These are phyloP conservation scores for Galerina sulciceps DNA, from an alignment of 768 basidiomycete genomes.

Conservation along the genomic window DNA sequence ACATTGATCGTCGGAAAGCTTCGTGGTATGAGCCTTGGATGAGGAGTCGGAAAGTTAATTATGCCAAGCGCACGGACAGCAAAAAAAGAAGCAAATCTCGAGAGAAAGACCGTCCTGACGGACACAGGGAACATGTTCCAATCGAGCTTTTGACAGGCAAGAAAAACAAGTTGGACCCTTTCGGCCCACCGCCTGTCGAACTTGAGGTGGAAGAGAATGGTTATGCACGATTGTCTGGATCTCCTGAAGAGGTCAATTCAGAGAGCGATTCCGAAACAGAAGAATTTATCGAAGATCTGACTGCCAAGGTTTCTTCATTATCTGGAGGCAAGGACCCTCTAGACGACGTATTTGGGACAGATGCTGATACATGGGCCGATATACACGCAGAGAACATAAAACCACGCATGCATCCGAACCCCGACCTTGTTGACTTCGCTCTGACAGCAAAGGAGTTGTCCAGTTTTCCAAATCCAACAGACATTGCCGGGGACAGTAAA, in stretches of 20 bases:
- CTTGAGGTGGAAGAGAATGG: slow-evolving; percentile 28
- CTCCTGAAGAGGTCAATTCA: slow-evolving; percentile 35
- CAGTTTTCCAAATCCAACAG: slow-evolving; percentile 25
- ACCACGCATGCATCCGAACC: slow-evolving; percentile 35
- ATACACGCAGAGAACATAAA: slow-evolving; percentile 42
- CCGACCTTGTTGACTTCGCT: slow-evolving; percentile 56
- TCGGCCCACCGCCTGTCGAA: slow-evolving; percentile 19
- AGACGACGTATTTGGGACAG: slow-evolving; percentile 67
- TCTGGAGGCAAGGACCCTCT: slow-evolving; percentile 51
- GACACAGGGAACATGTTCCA: slow-evolving; percentile 35
- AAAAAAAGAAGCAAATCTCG: slow-evolving; percentile 26
- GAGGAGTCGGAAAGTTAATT: slow-evolving; percentile 63
- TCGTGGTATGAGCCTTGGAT: slow-evolving; percentile 89
- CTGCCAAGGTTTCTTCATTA: slow-evolving; percentile 40
- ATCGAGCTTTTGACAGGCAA: slow-evolving; percentile 58
- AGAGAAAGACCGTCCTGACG: slow-evolving; percentile 24
- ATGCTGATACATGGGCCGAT: slow-evolving; percentile 65
- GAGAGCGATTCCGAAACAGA: slow-evolving; percentile 37
- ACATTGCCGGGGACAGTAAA: slow-evolving; percentile 31
- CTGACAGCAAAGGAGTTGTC: slow-evolving; percentile 48
- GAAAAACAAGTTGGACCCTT: slow-evolving; percentile 43
- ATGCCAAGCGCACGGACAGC: slow-evolving; percentile 60
- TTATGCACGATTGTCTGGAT: slow-evolving; percentile 42
- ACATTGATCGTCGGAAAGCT: slow-evolving; percentile 82
- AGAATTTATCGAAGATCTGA: slow-evolving; percentile 38